Percentiles rank a stretch among this genome's conserved stretches.
Conservation (phyloP, 2,329 filamentous ascomycete genomes). For the Calycina herbarum region DNA sequence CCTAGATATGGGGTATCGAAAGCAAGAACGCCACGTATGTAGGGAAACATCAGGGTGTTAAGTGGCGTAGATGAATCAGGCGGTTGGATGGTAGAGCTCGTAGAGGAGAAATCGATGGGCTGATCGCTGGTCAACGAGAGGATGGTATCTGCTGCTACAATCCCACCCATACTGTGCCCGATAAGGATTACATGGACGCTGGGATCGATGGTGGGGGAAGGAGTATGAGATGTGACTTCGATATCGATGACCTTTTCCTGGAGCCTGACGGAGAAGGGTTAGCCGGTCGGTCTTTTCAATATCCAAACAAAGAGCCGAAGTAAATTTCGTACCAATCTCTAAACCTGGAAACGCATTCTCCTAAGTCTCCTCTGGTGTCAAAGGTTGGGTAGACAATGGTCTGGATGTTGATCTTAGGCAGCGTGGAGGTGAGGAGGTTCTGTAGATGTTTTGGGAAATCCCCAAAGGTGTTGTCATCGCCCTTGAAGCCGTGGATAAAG, state of each 20-base stretch:
- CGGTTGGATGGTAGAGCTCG: slow-evolving; percentile 6
- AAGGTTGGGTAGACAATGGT: slow-evolving; percentile 76
- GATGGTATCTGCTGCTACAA: slow-evolving; percentile 87
- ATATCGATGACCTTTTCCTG: slow-evolving; percentile 92
- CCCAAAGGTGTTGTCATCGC: slow-evolving; percentile 76
- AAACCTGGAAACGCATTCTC: slow-evolving; percentile 69
- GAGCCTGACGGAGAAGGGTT: slow-evolving; percentile 55
- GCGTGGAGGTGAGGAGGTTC: slow-evolving; percentile 59
- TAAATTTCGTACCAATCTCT: slow-evolving; percentile 62
- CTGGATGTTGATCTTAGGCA: slow-evolving; percentile 68
- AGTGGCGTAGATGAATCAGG: slow-evolving; percentile 34
- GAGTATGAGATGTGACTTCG: slow-evolving; percentile 78
- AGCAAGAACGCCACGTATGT: slow-evolving; percentile 84
- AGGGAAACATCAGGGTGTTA: slow-evolving; percentile 83
- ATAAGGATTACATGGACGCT: slow-evolving; percentile 79
- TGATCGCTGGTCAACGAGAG: slow-evolving; percentile 57
- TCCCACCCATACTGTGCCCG: slow-evolving; percentile 90
- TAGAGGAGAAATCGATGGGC: slow-evolving; percentile 26
- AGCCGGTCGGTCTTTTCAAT: background rate
- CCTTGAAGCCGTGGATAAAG: slow-evolving; percentile 91
- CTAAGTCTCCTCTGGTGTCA: slow-evolving; percentile 77
- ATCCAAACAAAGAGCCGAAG: background rate
- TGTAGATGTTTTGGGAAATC: slow-evolving; percentile 73
- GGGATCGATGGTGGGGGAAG: slow-evolving; percentile 82
- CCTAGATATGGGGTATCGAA: slow-evolving; percentile 94